Base-by-base conservation (phyloP, 805 yeast genomes). In the Candida tallmaniae region DNA sequence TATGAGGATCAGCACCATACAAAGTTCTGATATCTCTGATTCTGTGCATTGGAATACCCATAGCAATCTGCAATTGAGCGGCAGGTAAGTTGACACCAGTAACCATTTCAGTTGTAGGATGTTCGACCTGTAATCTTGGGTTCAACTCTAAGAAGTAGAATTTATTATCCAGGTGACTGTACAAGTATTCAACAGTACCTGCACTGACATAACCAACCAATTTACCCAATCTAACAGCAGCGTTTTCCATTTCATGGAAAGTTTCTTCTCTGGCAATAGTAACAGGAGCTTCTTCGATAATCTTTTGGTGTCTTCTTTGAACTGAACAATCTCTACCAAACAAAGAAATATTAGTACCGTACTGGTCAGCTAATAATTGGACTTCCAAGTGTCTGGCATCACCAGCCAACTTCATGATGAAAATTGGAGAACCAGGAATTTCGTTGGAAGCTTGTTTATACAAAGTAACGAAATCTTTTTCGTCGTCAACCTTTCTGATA, bases 241-340 rank as follows among this genome's bases (percentile, higher is more conserved):
- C 97, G 47, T 78, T 76, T 65, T 93, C 99, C 99, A 93, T 93
- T 44, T 78, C 73, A 39, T 77, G 68, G 69, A 93, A 93, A 31
- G 96, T 89, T 1, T 79, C 84, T 35, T 74, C 78, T 43, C 78
- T 81, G 28, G 97, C 98, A 51, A 93, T 76, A 19, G 97, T 94
- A 25, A 89, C 98, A 22, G 99, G 98, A 29, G 99, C 99, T 68
- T 93, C 99, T 70, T 93, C 99, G 51, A 93, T 93, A 56, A 93
- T 89, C 65, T 93, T 93, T 65, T 93, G 98, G 62, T 93, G 98
- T 70, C 99, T 85, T 76, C 99, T 86, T 71, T 93, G 99, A 38
- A 93, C 98, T 32, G 97, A 90, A 73, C 99, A 93, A 65, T 93
- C 99, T 73, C 99, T 83, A 48, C 99, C 99, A 57, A 93, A 93